Base-by-base conservation (phyloP, 768 basidiomycete species). In the Russula lepida region DNA sequence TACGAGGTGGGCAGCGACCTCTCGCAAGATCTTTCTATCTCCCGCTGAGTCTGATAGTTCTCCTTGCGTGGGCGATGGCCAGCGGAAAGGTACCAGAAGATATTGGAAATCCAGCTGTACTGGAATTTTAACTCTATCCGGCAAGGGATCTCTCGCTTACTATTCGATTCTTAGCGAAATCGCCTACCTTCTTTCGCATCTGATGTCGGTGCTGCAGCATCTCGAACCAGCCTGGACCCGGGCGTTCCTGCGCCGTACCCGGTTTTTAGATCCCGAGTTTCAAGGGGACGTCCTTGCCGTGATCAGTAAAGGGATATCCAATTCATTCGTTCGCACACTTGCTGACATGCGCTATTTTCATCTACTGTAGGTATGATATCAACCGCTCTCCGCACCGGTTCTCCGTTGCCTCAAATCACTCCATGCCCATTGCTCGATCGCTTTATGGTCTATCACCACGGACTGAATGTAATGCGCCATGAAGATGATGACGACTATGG, bases 281-380 rank as follows among this genome's bases (percentile, higher is more conserved):
- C 84, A 93, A 64, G 92, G 92, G 1, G 91, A 93, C 58, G 78
- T 92, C 7, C 77, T 94, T 4, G 88, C 91, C 11, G 88, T 93
- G 7, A 84, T 93, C 60, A 86, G 88, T 87, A 62, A 56, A 53
- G 81, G 68, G 52, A 28, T 28, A 1, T 30, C 39, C 28, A 27
- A 41, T 63, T 23, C 12, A 7, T n/a, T n/a, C 25, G 30, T 27
- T 3, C 3, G 46, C n/a, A 28, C 35, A 23, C 25, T 15, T 15
- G 30, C 54, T 35, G 28, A 32, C 47, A 47, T 49, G 8, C 21
- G 21, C 8, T 27, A 33, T 28, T 41, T n/a, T 19, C 11, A 8
- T 21, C 19, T 33, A n/a, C n/a, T n/a, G n/a, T n/a, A 90, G 89
- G 81, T 33, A 82, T 95, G 80, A 84, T 90, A 57, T 86, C 90